Evolutionary conservation across 2,329 filamentous ascomycete species (phyloP), one percentile per base, ranked within the genome.

Genomic region (Fusarium heterosporum): DNA sequence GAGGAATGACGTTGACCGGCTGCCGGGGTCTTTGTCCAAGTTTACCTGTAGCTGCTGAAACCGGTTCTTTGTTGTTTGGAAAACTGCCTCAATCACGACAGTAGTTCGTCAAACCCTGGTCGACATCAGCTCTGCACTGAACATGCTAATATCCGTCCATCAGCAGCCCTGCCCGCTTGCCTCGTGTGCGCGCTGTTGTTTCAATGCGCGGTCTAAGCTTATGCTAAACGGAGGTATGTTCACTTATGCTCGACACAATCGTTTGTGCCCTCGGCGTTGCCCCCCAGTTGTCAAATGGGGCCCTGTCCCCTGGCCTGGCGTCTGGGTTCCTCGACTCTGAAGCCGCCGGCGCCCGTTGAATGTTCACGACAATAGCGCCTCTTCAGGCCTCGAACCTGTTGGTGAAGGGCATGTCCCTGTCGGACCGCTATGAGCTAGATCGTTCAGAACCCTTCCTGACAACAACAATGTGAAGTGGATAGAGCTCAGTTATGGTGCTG

Each of bases 1-100:
- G 56, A 68, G 58, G 57, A 61, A 72, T 73, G 69, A 71, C 69
- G 71, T 72, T 68, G 28, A 47, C 41, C 32, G 45, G 46, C 26
- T 47, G 29, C 53, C 50, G 36, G 55, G 60, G 49, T 66, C 61
- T 64, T 58, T 47, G 47, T 41, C 48, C 46, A 61, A 54, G 40
- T 49, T 55, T 56, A 51, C 26, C 11, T 34, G 43, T 46, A 64
- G 39, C 41, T 17, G 28, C 56, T 42, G 53, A 62, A 69, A 61
- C 68, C 64, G 59, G 68, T 69, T 72, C 56, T 55, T 34, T 61
- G 48, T 58, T 63, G 51, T 63, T 51, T 58, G 47, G 28, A 71
- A 71, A 60, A 66, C 55, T 62, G 58, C 61, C 59, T 62, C 58
- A 42, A 54, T 47, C 46, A 56, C 55, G 62, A 58, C 66, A 60